Evolutionary conservation across 768 basidiomycete genomes (phyloP), one percentile per base, ranked within the genome.

Genomic region (Suillus brevipes): DNA sequence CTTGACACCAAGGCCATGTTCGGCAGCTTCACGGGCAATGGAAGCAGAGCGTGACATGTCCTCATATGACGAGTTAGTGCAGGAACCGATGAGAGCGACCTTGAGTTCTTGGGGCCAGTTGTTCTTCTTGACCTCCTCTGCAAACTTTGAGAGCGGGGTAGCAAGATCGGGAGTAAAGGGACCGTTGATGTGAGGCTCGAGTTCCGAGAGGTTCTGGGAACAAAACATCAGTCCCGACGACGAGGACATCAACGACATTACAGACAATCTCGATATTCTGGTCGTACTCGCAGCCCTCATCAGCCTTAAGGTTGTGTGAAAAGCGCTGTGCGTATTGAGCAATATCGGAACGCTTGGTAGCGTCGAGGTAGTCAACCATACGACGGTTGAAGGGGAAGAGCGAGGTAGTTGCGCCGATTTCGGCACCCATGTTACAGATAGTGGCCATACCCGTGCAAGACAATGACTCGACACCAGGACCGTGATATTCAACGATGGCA

Each of bases 111-210:
- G 84, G 43, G 97, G 97, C 97, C 97, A 99, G 77, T 85, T 83
- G 83, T 99, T 98, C 83, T 92, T 89, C 87, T 94, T 94, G 66
- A 92, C 94, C 70, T 88, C 94, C 38, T 83, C 81, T 60, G 92
- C 92, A 74, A 99, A 97, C 84, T 97, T 92, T 78, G 96, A 97
- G 73, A 99, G 86, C 62, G 97, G 97, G 36, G 97, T 99, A 61
- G 97, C 97, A 69, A 99, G 89, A 85, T 99, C 97, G 55, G 97
- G 97, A n/a, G 97, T 99, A 85, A 97, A 99, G 64, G 97, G 97
- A 71, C 97, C 97, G 83, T 99, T 99, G 81, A 99, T 91, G 79
- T 99, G 97, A 62, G 97, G 97, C 79, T 99, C 97, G 70, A 99
- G 94, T 79, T 96, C 94, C 38, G 91, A 92, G 67, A 99, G 85